A percentile compares a stretch with the other conserved stretches of the same genome.
These are phyloP conservation scores for Cocos nucifera DNA, from an alignment of 176 grass and related monocot genomes.

Conservation along the genomic window DNA sequence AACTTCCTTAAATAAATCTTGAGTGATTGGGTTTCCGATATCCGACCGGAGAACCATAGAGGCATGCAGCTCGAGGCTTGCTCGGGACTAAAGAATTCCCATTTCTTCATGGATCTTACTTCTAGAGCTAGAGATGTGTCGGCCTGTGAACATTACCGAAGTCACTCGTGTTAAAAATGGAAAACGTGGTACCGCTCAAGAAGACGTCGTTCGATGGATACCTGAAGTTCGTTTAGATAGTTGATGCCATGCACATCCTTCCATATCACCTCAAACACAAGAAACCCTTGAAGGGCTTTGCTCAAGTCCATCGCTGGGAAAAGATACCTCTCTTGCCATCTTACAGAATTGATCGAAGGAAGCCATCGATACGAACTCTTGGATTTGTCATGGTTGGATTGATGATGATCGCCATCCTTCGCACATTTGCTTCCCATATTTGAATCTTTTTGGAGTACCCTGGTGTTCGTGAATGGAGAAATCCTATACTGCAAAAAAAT, in stretches of 20 bases:
- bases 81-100: conserved; percentile 76
- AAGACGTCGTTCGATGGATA: background rate
- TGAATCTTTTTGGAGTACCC: conserved; percentile 7
- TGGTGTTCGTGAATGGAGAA: conserved; percentile 74
- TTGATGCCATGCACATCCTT: conserved; percentile 83
- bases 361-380: conserved; percentile 46
- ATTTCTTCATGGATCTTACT: conserved; percentile 76
- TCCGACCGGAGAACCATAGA: conserved; percentile 46
- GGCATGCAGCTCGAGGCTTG: conserved; percentile 44
- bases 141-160: conserved; percentile 25
- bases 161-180: background rate
- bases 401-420: background rate
- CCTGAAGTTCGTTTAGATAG: conserved; percentile 85
- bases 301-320: conserved; percentile 16
- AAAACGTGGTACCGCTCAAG: too few relatives aligned
- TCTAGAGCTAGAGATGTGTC: conserved; percentile 82
- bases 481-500: conserved; percentile 67
- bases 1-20: conserved; percentile 33
- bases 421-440: background rate
- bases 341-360: conserved; percentile 24
- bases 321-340: conserved; percentile 11
- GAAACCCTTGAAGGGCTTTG: conserved; percentile 52
- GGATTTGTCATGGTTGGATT: conserved; percentile 4
- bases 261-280: conserved; percentile 90
- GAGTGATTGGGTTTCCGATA: conserved; percentile 30